Conservation (phyloP, 1,139 yeast species). For the Zhuliangozyma blackwelliae region DNA sequence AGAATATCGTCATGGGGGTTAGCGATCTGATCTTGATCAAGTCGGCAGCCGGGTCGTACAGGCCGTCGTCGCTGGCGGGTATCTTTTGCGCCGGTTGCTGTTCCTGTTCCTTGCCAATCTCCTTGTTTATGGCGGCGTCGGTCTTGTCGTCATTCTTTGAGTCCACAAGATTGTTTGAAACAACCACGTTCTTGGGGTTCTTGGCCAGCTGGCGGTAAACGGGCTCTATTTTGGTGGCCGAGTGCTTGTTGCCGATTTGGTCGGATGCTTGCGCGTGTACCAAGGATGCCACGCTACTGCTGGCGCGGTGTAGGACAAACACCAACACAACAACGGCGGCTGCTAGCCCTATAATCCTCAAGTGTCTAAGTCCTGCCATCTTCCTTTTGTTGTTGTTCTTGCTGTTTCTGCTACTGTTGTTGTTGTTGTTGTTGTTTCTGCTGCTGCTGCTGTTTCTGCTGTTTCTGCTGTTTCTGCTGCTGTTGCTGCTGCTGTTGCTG, state of each 20-base stretch:
- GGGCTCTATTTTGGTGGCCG: slow-evolving; percentile 3
- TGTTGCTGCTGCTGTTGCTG: neutral
- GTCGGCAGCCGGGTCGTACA: slow-evolving; percentile 60
- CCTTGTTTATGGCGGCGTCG: slow-evolving; percentile 39
- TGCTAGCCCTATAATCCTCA: slow-evolving; percentile 17
- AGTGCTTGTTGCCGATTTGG: slow-evolving; percentile 9
- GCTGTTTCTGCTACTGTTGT: neutral
- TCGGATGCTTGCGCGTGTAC: slow-evolving; percentile 13
- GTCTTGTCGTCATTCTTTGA: slow-evolving; percentile 32
- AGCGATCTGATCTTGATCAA: slow-evolving; percentile 53
- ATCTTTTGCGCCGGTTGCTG: neutral
- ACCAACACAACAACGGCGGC: slow-evolving; percentile 13
- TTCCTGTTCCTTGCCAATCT: slow-evolving; percentile 26
- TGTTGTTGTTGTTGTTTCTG: neutral
- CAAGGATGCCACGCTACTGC: slow-evolving; percentile 9
- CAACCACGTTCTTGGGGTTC: slow-evolving; percentile 5
- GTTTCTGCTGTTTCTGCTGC: too few relatives aligned
- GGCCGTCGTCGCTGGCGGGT: slow-evolving; percentile 10
- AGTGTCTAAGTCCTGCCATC: slow-evolving; percentile 16
- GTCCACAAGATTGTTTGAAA: slow-evolving; percentile 21
- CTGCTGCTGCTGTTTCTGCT: neutral
- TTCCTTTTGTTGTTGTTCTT: too few relatives aligned
- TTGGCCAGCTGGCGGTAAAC: slow-evolving; percentile 1
- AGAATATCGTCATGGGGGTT: slow-evolving; percentile 69
- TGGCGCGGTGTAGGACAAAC: slow-evolving; percentile 14